Evolutionary conservation across 495 filamentous ascomycete genomes (phyloP).

Genomic region (Aspergillus sclerotioniger): DNA sequence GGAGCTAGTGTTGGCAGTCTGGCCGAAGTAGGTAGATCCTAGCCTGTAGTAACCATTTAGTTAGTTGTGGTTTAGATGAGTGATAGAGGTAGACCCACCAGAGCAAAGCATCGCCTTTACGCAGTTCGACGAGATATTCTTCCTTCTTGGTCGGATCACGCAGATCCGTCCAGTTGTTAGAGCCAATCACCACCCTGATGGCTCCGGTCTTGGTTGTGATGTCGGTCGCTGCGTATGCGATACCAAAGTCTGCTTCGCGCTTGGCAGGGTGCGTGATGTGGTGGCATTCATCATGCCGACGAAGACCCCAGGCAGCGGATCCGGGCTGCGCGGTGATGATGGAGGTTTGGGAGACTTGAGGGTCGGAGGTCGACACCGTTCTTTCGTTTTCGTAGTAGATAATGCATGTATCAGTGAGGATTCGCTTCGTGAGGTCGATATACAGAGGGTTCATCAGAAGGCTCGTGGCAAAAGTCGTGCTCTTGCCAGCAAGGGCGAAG

Average conservation of each 20-base stretch:
- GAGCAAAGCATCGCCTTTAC: constrained; percentile 11
- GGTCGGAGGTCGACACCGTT: constrained; percentile 3
- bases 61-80: not conserved
- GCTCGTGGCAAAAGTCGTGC: constrained; percentile 9
- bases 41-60: constrained; percentile 1
- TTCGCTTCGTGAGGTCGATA: constrained; percentile 2
- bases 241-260: constrained; percentile 8
- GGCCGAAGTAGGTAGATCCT: constrained; percentile 11
- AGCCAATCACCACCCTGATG: constrained; percentile 6
- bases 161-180: constrained; percentile 11
- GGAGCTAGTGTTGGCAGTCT: not conserved
- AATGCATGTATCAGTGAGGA: constrained; percentile 8
- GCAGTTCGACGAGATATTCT: constrained; percentile 5
- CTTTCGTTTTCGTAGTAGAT: constrained; percentile 9
- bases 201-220: constrained; percentile 6
- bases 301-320: constrained; percentile 4
- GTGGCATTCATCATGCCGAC: constrained; percentile 13
- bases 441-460: constrained; percentile 13
- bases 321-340: constrained; percentile 1
- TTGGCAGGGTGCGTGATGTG: constrained; percentile 10
- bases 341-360: constrained; percentile 9
- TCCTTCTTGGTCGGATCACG: constrained; percentile 8
- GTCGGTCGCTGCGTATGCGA: constrained; percentile 9
- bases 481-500: constrained; percentile 9
- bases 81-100: constrained; percentile 6